Percentiles rank a stretch among this genome's conserved stretches.
Evolutionary conservation across 2,329 filamentous ascomycete species (phyloP).

Genomic region (Myriosclerotinia duriaeana): DNA sequence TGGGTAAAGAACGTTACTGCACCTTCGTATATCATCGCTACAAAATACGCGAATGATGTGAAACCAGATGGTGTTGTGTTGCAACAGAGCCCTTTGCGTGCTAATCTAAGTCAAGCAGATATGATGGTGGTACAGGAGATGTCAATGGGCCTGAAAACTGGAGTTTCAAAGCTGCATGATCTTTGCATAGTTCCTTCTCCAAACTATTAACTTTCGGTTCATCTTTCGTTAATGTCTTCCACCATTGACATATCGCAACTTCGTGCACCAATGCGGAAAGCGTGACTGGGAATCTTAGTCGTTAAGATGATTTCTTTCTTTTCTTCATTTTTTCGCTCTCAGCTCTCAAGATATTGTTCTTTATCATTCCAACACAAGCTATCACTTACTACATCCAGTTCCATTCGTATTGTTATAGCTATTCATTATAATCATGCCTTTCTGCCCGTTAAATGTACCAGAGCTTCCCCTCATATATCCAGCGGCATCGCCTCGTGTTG

Average conservation of each 20-base stretch:
- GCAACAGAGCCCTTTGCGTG: slow-evolving; percentile 50
- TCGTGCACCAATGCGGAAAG: background rate
- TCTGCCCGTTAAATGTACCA: background rate
- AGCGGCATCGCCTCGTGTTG: slow-evolving; percentile 6
- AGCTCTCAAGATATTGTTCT: background rate
- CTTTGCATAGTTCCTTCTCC: background rate
- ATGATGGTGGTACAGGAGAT: slow-evolving; percentile 28
- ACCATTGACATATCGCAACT: background rate
- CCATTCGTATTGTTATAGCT: background rate
- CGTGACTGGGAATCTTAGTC: background rate
- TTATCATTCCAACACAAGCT: background rate
- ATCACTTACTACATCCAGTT: background rate
- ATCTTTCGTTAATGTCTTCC: background rate
- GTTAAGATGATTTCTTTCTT: too few relatives aligned
- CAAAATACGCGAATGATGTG: slow-evolving; percentile 42
- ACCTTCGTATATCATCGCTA: slow-evolving; percentile 41
- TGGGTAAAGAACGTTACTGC: slow-evolving; percentile 38
- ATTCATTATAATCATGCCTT: slow-evolving; percentile 3
- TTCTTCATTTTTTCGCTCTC: background rate
- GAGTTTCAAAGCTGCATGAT: slow-evolving; percentile 26
- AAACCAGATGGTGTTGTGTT: slow-evolving; percentile 43
- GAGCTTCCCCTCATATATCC: slow-evolving; percentile 1
- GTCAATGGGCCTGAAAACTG: slow-evolving; percentile 29
- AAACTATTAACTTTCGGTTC: background rate
- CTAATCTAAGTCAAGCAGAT: slow-evolving; percentile 32